These are phyloP conservation scores for Trametes hirsuta DNA, from an alignment of 1,284 basidiomycete genomes.

Conservation along the genomic window DNA sequence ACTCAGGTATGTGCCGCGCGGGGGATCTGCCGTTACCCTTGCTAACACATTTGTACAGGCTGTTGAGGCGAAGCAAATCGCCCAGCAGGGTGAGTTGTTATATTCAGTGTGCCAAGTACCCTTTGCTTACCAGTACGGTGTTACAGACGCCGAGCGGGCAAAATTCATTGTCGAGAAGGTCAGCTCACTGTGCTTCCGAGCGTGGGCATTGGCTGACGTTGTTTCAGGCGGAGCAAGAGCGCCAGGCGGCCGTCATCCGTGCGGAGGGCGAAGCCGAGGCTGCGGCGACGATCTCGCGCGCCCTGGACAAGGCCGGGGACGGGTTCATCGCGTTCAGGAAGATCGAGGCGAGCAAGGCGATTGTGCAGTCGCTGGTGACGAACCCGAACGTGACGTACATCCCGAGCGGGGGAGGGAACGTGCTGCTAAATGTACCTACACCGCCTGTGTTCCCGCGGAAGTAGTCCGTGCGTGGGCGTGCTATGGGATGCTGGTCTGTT, in stretches of 20 bases:
- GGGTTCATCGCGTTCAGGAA: constrained; percentile 95
- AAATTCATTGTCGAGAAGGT: constrained; percentile 99
- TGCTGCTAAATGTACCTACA: constrained; percentile 81
- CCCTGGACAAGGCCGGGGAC: constrained; percentile 94
- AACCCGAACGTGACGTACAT: constrained; percentile 91
- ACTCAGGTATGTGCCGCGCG: constrained; percentile 53
- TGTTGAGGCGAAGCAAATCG: constrained; percentile 98
- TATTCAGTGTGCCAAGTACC: neutral
- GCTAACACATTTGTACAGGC: constrained; percentile 51
- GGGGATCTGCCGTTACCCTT: neutral
- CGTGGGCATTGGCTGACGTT: constrained; percentile 9
- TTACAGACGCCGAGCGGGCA: constrained; percentile 90
- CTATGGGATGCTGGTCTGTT: constrained; percentile 3
- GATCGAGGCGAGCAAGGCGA: constrained; percentile 98
- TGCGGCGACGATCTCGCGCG: constrained; percentile 88
- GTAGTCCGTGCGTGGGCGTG: constrained; percentile 22
- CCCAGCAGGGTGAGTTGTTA: constrained; percentile 77
- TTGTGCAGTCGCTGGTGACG: constrained; percentile 78
- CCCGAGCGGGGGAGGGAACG: constrained; percentile 77
- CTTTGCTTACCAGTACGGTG: neutral
- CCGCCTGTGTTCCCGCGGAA: constrained; percentile 42
- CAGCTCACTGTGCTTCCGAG: constrained; percentile 22
- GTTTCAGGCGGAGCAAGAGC: constrained; percentile 93
- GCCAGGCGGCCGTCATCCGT: constrained; percentile 96
- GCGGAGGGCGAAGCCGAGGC: constrained; percentile 99